These are phyloP conservation scores for Canariomyces notabilis DNA, from an alignment of 2,329 filamentous ascomycete species.

Conservation along the genomic window DNA sequence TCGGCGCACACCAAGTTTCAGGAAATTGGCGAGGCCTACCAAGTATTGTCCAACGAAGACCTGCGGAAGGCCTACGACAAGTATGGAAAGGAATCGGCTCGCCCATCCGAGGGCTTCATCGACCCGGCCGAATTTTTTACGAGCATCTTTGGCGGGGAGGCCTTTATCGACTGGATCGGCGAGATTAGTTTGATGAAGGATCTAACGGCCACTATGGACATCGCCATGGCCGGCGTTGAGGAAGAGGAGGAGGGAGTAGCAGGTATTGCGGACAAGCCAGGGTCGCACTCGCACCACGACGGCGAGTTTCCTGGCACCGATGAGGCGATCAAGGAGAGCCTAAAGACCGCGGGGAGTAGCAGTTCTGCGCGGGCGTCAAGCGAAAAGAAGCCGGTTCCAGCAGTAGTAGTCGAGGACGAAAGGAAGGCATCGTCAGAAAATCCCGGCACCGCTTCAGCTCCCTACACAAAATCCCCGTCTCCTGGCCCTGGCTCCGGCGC, in stretches of 20 bases:
- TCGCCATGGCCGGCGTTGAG: slow-evolving; percentile 77
- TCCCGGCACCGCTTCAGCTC: slow-evolving; percentile 25
- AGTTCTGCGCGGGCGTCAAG: slow-evolving; percentile 26
- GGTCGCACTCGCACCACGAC: slow-evolving; percentile 29
- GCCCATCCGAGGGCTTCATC: slow-evolving; percentile 86
- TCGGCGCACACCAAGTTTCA: slow-evolving; percentile 94
- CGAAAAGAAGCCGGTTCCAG: slow-evolving; percentile 30
- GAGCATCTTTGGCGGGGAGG: slow-evolving; percentile 96
- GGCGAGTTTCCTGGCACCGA: slow-evolving; percentile 54
- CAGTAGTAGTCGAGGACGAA: slow-evolving; percentile 38
- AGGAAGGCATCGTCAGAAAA: slow-evolving; percentile 22
- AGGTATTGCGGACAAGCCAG: slow-evolving; percentile 28
- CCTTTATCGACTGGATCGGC: slow-evolving; percentile 93
- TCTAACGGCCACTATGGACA: slow-evolving; percentile 96
- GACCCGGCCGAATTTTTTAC: slow-evolving; percentile 97
- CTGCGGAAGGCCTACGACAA: slow-evolving; percentile 93
- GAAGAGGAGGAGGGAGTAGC: slow-evolving; percentile 54
- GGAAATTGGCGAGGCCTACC: slow-evolving; percentile 68
- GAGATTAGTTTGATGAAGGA: slow-evolving; percentile 99
- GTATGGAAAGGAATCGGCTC: slow-evolving; percentile 90
- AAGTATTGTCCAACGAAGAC: slow-evolving; percentile 81
- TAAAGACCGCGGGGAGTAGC: slow-evolving; percentile 37
- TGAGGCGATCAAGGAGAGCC: slow-evolving; percentile 52
- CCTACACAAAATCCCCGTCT: slow-evolving; percentile 29
- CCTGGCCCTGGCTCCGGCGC: slow-evolving; percentile 35